Evolutionary conservation across 139 green algal genomes (phyloP).

Genomic region (Tetradesmus obliquus): DNA sequence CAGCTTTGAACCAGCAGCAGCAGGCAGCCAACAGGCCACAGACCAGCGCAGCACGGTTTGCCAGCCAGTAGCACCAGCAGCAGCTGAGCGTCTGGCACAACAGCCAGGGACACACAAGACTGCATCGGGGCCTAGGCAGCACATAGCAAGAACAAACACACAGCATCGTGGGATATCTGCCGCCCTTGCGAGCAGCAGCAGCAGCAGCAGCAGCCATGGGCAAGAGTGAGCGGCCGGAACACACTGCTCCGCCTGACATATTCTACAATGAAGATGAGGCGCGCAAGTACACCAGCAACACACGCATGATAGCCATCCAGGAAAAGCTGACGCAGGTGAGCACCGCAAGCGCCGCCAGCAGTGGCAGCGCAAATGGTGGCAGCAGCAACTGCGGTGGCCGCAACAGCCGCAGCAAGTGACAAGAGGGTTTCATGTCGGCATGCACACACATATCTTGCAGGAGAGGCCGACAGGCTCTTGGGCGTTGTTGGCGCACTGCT

Average conservation of each 20-base stretch:
- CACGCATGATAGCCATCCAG: constrained; percentile 89
- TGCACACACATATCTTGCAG: background rate
- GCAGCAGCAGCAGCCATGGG: constrained; percentile 62
- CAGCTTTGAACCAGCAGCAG: constrained; percentile 39
- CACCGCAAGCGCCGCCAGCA: background rate
- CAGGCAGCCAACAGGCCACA: constrained; percentile 33
- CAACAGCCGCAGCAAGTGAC: background rate
- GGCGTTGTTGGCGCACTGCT: background rate
- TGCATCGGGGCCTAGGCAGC: background rate
- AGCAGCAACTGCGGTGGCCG: background rate
- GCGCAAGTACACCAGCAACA: constrained; percentile 96
- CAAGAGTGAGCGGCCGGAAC: constrained; percentile 88
- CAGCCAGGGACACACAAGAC: background rate
- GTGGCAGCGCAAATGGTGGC: background rate
- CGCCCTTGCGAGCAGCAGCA: background rate
- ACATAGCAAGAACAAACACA: background rate
- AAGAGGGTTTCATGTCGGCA: background rate
- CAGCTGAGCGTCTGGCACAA: background rate
- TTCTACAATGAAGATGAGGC: constrained; percentile 98
- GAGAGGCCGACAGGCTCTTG: too few relatives aligned
- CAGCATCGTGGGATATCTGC: background rate
- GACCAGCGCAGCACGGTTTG: background rate
- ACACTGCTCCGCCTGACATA: constrained; percentile 89
- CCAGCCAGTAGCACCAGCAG: constrained; percentile 26
- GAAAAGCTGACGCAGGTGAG: constrained; percentile 37